Evolutionary conservation across 495 filamentous ascomycete species (phyloP), one percentile per base, ranked within the genome.

Genomic region (Penicillium dipodomyicola): DNA sequence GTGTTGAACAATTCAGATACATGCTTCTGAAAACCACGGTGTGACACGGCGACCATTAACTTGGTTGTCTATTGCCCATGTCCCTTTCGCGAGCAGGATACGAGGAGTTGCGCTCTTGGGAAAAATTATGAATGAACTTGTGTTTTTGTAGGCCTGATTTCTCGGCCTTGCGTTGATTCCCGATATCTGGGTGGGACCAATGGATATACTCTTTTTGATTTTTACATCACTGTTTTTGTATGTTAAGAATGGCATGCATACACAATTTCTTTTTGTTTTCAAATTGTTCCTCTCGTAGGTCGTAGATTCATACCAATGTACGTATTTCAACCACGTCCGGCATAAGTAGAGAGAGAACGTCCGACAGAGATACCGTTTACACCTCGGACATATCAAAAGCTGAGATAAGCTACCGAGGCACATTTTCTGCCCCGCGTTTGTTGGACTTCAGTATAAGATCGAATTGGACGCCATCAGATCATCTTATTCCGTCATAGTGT

Each of bases 201-300:
- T 73, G 75, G 72, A 77, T 75, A 78, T 78, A 76, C 64, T 67
- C 60, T 66, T 65, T 70, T 63, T 57, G 68, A 69, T 74, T 70
- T 71, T 64, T 61, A 68, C 65, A 65, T 70, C 67, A 70, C 61
- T 69, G 64, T 66, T 58, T 66, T 51, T 72, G 70, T 74, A 71
- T 74, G 71, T 72, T 72, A 73, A 69, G 61, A 69, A 70, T 68
- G 70, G 67, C 67, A 70, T 69, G 64, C 71, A 77, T 72, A 70
- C 65, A 67, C 64, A 59, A 65, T 71, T 72, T 76, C 64, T 55
- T 68, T 40, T 27, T 39, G 49, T 52, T 52, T 27, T 39, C 15
- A 41, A 49, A n/a, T 19, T 19, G 2, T 3, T 25, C 3, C 5
- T 3, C 8, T 45, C 43, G 6, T 37, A 37, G 14, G 5, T 15